Evolutionary conservation across 352 stramenopile species (phyloP), one percentile per base, ranked within the genome.

Genomic region (Phytophthora ramorum): DNA sequence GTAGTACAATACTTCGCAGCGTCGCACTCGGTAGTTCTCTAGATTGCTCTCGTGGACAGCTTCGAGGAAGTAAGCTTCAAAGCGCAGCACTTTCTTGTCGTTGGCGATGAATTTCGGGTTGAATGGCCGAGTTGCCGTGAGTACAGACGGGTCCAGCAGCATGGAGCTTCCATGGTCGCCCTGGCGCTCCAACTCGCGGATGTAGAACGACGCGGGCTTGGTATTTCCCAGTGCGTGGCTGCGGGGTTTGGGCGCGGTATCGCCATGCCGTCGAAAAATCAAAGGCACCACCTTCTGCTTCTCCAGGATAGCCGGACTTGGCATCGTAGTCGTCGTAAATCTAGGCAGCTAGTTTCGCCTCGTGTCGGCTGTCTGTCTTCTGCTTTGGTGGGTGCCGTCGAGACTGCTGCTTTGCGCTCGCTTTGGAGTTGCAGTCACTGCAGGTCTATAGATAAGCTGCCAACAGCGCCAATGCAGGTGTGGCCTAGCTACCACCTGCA

Each of bases 11-110:
- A 94, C 69, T 45, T 97, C 81, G 47, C 79, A 93, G 47, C 73
- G 78, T 34, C 79, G 93, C 53, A 91, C 85, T 66, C 75, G 82
- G 63, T 91, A 92, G 73, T 97, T 95, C 62, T 96, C 91, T 13
- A 91, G 40, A 59, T 90, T 91, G 65, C 83, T 92, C 52, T 97
- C 91, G 44, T 94, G 85, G 28, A 96, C 87, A 16, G 89, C 78
- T 67, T 97, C 90, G 20, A 95, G 68, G 59, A 97, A 97, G 64
- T 93, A 97, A 9, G 79, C 83, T 35, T 90, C 89, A 32, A 97
- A 97, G 46, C 88, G 85, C 22, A 96, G 67, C 45, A 96, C 86
- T 59, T 92, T 91, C 58, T 93, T 93, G 73, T 93, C 85, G 37
- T 89, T 79, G 12, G 75, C 80, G 58, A 92, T 91, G 46, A 92